Conservation (phyloP, 306 rosid genomes). For the Trifolium fragiferum region DNA sequence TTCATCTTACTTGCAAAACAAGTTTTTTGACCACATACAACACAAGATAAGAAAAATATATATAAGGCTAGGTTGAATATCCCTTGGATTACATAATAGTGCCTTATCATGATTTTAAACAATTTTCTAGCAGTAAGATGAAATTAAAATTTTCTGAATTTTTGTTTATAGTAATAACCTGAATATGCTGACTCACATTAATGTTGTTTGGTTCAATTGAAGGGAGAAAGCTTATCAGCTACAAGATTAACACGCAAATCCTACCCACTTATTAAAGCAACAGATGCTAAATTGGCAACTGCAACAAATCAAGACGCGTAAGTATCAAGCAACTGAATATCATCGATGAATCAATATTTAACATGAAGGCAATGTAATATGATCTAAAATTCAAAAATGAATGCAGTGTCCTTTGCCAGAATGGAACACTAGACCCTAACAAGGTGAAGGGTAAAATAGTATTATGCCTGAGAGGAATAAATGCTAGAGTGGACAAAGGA, state of each 20-base stretch:
- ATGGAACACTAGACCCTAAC: slow-evolving; percentile 73
- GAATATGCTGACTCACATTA: not conserved
- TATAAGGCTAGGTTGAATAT: too few species aligned
- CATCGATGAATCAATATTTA: not conserved
- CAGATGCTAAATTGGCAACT: slow-evolving; percentile 61
- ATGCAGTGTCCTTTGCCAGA: slow-evolving; percentile 75
- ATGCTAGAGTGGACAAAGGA: slow-evolving; percentile 89
- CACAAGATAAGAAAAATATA: not conserved
- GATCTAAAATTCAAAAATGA: not conserved
- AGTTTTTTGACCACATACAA: not conserved
- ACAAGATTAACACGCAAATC: slow-evolving; percentile 48
- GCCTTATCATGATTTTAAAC: not conserved
- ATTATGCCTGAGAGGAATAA: slow-evolving; percentile 79
- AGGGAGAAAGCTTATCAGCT: slow-evolving; percentile 85
- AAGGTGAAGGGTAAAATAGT: slow-evolving; percentile 87
- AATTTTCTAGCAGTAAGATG: not conserved
- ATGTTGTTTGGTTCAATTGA: slow-evolving; percentile 30
- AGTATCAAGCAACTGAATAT: slow-evolving; percentile 43
- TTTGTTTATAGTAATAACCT: not conserved
- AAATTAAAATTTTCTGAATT: too few species aligned
- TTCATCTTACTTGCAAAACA: not conserved
- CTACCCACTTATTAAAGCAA: slow-evolving; percentile 65
- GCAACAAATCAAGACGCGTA: slow-evolving; percentile 71
- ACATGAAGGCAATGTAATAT: slow-evolving; percentile 18
- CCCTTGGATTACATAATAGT: not conserved